These are phyloP conservation scores for Helotiales sp. DNA, from an alignment of 2,329 filamentous ascomycete genomes.

Conservation along the genomic window DNA sequence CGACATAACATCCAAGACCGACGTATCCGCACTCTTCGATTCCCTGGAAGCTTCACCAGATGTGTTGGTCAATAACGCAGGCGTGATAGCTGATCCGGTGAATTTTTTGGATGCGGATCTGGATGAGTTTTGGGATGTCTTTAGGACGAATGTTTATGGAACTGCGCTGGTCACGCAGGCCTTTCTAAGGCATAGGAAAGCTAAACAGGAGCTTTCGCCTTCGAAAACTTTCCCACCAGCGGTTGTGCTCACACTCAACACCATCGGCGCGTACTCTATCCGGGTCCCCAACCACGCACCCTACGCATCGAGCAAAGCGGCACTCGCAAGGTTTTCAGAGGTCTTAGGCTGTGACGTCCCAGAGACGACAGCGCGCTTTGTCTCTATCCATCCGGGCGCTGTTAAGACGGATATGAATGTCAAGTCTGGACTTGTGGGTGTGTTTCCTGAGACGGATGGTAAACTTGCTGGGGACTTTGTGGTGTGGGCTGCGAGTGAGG, in stretches of 20 bases:
- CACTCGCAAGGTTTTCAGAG: not conserved
- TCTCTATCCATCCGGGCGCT: constrained; percentile 8
- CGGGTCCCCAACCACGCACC: not conserved
- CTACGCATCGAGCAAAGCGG: not conserved
- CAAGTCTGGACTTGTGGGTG: constrained; percentile 8
- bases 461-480: constrained; percentile 12
- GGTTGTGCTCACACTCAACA: constrained; percentile 4
- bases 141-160: constrained; percentile 17
- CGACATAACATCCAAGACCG: constrained; percentile 1
- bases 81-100: constrained; percentile 8
- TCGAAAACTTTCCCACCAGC: not conserved
- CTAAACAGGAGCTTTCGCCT: not conserved
- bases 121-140: constrained; percentile 16
- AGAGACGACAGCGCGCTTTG: not conserved
- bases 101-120: constrained; percentile 10
- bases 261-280: not conserved
- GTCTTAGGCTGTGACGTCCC: not conserved
- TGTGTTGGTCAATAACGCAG: constrained; percentile 16
- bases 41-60: not conserved
- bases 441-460: not conserved
- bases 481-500: constrained; percentile 33
- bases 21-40: not conserved
- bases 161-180: not conserved
- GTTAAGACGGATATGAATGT: constrained; percentile 11
- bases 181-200: not conserved